Evolutionary conservation across 257 asterid species (phyloP), one percentile per base, ranked within the genome.

Genomic region (Euphrasia confusa): DNA sequence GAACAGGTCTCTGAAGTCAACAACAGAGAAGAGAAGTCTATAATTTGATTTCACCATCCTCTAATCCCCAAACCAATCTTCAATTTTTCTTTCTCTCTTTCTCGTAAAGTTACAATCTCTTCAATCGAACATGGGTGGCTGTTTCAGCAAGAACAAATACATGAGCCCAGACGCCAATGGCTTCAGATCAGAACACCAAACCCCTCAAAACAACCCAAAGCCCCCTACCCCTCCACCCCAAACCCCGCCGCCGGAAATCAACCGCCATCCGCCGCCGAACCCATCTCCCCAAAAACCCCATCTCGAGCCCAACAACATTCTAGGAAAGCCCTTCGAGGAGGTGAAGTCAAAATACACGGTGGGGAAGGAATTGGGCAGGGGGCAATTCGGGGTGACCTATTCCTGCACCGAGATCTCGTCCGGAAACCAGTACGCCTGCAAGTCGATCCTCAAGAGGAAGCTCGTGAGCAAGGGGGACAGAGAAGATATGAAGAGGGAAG

Each of bases 401-500:
- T 58, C 67, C 3, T 82, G 93, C 59, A 80, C 80, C 1, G 93
- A 84, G 65, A 78, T 70, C 11, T 64, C 77, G 5, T 72, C 82
- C 1, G 79, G 89, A 13, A 66, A 67, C 4, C 54, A 65, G 14
- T 84, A 80, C 68, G 93, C 93, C 32, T 82, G 93, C 67, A 84
- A 84, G 54, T 84, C 93, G 4, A 84, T 84, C 1, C 39, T 78
- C 63, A 84, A 82, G 68, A 73, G 93, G 79, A 84, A 84, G 49
- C 83, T 84, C 21, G 87, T 75, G 65, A 82, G 80, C 50, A 84
- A 84, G 81, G 73, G 39, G 27, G 93, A 84, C 64, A 82, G 72
- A 66, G 89, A 82, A 33, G 93, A 84, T 73, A 82, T 84, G 79
- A 84, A 84, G 66, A 78, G 89, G 72, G 93, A 84, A 63, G 84